Conservation (phyloP, 164 flowering plant genomes). For the Stephania japonica region DNA sequence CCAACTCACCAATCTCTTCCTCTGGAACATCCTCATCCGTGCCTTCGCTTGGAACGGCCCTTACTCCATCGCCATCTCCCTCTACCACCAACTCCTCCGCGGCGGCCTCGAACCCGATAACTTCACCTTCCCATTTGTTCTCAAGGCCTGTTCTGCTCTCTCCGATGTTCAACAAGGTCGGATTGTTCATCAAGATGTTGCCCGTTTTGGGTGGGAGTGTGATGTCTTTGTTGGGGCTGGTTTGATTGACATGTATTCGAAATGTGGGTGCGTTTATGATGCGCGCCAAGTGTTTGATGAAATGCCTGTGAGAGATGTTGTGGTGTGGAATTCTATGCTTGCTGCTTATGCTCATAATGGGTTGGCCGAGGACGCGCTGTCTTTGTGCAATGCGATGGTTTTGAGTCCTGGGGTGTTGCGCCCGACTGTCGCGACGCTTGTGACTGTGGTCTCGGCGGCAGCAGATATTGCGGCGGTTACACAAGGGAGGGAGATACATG, state of each 20-base stretch:
- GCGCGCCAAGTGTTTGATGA: slow-evolving; percentile 11
- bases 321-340: slow-evolving; percentile 14
- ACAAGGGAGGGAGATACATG: slow-evolving; percentile 12
- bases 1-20: slow-evolving; percentile 7
- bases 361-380: slow-evolving; percentile 1
- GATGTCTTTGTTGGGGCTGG: slow-evolving; percentile 14
- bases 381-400: slow-evolving; percentile 9
- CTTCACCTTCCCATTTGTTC: slow-evolving; percentile 13
- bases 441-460: slow-evolving; percentile 12
- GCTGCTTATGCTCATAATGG: slow-evolving; percentile 15
- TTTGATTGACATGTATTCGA: slow-evolving; percentile 12
- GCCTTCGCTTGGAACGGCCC: slow-evolving; percentile 13
- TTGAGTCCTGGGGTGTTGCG: background rate
- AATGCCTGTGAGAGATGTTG: slow-evolving; percentile 10
- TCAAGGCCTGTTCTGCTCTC: slow-evolving; percentile 12
- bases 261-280: slow-evolving; percentile 6
- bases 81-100: slow-evolving; percentile 10
- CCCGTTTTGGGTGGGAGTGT: slow-evolving; percentile 6
- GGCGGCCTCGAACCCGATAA: slow-evolving; percentile 10
- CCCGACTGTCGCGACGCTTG: slow-evolving; percentile 3
- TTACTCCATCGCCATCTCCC: background rate
- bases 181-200: slow-evolving; percentile 10
- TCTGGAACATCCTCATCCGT: slow-evolving; percentile 14
- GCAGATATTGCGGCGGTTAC: slow-evolving; percentile 10
- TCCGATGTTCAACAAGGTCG: slow-evolving; percentile 5